A percentile compares a stretch with the other conserved stretches of the same genome.
Evolutionary conservation across 768 basidiomycete genomes (phyloP).

Genomic region (Trametes punicea): DNA sequence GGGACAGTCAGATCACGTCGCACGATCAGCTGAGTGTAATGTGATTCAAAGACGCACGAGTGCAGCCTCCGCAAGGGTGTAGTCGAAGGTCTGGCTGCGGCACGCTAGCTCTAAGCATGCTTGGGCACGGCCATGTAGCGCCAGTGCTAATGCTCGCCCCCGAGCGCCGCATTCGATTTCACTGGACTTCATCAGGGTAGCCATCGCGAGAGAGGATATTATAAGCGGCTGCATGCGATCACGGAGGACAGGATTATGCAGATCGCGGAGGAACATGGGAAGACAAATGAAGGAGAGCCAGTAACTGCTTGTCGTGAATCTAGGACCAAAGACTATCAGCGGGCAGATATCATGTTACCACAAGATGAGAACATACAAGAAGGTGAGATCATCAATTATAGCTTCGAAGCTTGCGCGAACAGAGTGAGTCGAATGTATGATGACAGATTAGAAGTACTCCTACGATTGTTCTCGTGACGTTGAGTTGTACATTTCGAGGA

Average conservation of each 20-base stretch:
- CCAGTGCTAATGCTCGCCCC: slow-evolving; percentile 57
- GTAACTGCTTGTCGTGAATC: slow-evolving; percentile 61
- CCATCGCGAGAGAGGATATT: slow-evolving; percentile 64
- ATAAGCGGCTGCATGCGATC: slow-evolving; percentile 67
- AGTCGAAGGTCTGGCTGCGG: slow-evolving; percentile 51
- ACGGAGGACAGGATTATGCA: slow-evolving; percentile 52
- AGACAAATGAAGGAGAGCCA: slow-evolving; percentile 70
- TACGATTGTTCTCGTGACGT: slow-evolving; percentile 42
- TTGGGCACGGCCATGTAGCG: slow-evolving; percentile 56
- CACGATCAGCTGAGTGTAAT: neutral
- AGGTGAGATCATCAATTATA: slow-evolving; percentile 48
- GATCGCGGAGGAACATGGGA: slow-evolving; percentile 47
- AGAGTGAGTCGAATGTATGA: neutral
- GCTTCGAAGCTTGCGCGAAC: slow-evolving; percentile 40
- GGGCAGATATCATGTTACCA: neutral
- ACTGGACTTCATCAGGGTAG: slow-evolving; percentile 70
- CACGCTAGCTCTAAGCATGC: slow-evolving; percentile 49
- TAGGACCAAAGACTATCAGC: slow-evolving; percentile 30
- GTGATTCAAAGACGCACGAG: slow-evolving; percentile 40
- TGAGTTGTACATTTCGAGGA: slow-evolving; percentile 41
- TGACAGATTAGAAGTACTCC: slow-evolving; percentile 18
- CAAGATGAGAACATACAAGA: slow-evolving; percentile 44
- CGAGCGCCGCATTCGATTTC: slow-evolving; percentile 51
- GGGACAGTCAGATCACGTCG: neutral
- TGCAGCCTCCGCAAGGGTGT: slow-evolving; percentile 69